Percentiles rank a stretch among this genome's conserved stretches.
Evolutionary conservation across 2,329 filamentous ascomycete species (phyloP).

Genomic region (Colletotrichum phormii): DNA sequence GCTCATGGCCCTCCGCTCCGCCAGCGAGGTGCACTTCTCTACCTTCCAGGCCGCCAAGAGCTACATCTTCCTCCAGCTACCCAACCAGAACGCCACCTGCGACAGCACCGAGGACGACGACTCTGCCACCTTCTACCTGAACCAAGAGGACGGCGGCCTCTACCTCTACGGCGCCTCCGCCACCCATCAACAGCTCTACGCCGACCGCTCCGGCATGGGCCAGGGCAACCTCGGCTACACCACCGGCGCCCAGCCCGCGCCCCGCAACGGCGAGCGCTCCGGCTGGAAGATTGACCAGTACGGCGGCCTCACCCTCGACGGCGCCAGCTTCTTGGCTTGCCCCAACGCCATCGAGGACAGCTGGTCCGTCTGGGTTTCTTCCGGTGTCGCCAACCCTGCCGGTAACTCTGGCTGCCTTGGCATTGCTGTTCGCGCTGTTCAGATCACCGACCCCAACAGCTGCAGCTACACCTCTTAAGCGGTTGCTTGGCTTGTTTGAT

Average conservation of each 20-base stretch:
- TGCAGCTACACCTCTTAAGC: conserved; percentile 48
- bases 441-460: conserved; percentile 45
- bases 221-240: conserved; percentile 66
- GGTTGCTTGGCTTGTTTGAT: neutral
- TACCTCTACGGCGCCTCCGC: conserved; percentile 59
- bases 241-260: conserved; percentile 53
- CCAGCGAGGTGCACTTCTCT: conserved; percentile 59
- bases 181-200: conserved; percentile 60
- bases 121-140: conserved; percentile 62
- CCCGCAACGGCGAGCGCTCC: conserved; percentile 56
- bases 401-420: conserved; percentile 51
- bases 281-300: conserved; percentile 58
- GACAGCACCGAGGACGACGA: conserved; percentile 49
- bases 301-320: conserved; percentile 59
- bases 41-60: conserved; percentile 56
- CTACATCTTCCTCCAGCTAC: conserved; percentile 57
- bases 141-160: conserved; percentile 52
- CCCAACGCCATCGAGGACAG: conserved; percentile 56
- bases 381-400: conserved; percentile 48
- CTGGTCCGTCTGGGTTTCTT: conserved; percentile 53
- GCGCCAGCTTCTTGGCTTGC: conserved; percentile 63
- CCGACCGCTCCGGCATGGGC: conserved; percentile 70
- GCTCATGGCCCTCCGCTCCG: conserved; percentile 62
- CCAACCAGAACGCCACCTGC: conserved; percentile 62
- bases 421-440: conserved; percentile 47